Base-by-base conservation (phyloP, 177 flowering plant species). In the Tripterygium wilfordii region DNA sequence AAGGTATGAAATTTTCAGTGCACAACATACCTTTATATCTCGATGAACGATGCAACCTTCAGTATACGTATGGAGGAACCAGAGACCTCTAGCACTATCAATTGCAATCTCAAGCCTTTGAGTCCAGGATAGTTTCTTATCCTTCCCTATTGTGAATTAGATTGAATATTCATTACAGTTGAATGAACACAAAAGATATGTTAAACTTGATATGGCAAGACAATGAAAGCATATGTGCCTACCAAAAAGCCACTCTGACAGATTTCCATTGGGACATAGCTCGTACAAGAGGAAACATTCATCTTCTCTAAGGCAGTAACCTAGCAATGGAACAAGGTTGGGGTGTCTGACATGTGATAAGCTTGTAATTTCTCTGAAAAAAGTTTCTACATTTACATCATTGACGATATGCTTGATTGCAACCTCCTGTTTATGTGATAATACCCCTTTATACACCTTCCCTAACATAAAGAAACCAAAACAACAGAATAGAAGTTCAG, bases 1-100 rank as follows among this genome's bases (percentile, higher is more conserved):
- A 19, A 23, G 30, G 23, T 8, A 2, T 9, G 12, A 17, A 10
- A 10, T 15, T 21, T 23, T 13, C 5, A 72, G 77, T 54, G 77
- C 86, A 8, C 83, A 83, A 51, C 77, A 83, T 30, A 58, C 75
- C 61, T 76, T 76, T 37, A 76, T 64, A 57, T 76, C 81, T 4
- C 80, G 63, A 39, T 76, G 81, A 31, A 76, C 65, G 45, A 76
- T 71, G 53, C 74, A 48, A 44, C 77, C 81, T 46, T 62, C 65
- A 12, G 68, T 63, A 36, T 70, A 65, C 17, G 53, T 66, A 39
- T 72, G 81, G 49, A 76, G 69, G 55, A 72, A 76, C 48, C 57
- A 56, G 14, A 76, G 68, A 14, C 75, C 78, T 38, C 58, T 61
- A 8, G 81, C 75, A 29, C 65, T 41, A 44, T 65, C 78, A 15